A percentile compares a stretch with the other conserved stretches of the same genome.
phyloP scores from a whole-genome alignment of 2,329 filamentous ascomycete genomes.

The Phoma herbarum region DNA sequence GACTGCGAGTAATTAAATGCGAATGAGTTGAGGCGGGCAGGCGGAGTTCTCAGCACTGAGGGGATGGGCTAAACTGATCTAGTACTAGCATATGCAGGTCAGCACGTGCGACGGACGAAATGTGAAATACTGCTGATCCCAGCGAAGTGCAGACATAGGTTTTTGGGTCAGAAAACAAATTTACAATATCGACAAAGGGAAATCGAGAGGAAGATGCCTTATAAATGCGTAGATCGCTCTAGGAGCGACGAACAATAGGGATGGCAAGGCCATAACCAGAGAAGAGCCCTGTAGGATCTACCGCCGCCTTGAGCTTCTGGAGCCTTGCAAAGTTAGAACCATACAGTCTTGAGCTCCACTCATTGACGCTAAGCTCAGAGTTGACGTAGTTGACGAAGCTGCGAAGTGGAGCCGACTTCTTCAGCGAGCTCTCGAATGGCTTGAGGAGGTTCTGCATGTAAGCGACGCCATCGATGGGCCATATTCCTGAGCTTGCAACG shows the following conservation, averaged over 20 bases:
- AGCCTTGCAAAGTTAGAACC: constrained; percentile 27
- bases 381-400: constrained; percentile 33
- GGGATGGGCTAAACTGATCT: no score
- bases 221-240: no score
- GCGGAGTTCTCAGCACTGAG: no score
- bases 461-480: constrained; percentile 29
- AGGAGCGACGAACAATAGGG: not conserved
- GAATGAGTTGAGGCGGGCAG: no score
- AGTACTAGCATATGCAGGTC: no score
- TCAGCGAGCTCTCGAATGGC: constrained; percentile 26
- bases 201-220: not conserved
- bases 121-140: no score
- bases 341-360: constrained; percentile 31
- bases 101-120: no score
- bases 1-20: no score
- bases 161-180: no score
- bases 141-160: no score
- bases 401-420: constrained; percentile 23
- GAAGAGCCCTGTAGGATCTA: constrained; percentile 27
- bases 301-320: constrained; percentile 24
- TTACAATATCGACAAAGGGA: not conserved
- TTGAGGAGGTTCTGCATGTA: constrained; percentile 32
- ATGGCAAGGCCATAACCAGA: constrained; percentile 26
- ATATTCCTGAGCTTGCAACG: constrained; percentile 14
- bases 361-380: constrained; percentile 23